Evolutionary conservation across 352 stramenopile species (phyloP).

Genomic region (Phytophthora cajani): DNA sequence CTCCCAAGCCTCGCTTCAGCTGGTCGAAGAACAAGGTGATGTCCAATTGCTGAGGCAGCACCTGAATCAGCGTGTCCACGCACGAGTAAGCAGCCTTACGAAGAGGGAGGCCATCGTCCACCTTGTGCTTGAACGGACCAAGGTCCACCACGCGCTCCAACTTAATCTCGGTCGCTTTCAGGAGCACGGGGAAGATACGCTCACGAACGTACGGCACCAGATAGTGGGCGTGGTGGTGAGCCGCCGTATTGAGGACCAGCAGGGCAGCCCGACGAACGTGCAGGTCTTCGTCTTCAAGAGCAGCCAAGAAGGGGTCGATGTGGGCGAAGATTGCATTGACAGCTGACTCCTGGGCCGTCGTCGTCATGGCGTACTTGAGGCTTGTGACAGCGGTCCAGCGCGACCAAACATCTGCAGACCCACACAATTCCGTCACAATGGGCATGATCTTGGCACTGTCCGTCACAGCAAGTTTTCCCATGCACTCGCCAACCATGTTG

Average conservation of each 20-base stretch:
- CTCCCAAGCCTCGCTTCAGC: slow-evolving; percentile 90
- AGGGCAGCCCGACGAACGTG: slow-evolving; percentile 95
- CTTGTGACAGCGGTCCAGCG: slow-evolving; percentile 94
- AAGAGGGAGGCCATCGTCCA: slow-evolving; percentile 89
- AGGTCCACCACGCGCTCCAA: slow-evolving; percentile 97
- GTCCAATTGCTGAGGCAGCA: slow-evolving; percentile 92
- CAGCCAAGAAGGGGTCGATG: slow-evolving; percentile 91
- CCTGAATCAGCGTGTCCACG: slow-evolving; percentile 96
- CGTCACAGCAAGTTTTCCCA: slow-evolving; percentile 95
- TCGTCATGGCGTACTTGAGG: slow-evolving; percentile 90
- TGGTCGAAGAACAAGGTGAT: slow-evolving; percentile 93
- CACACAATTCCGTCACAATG: slow-evolving; percentile 86
- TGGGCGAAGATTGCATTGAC: slow-evolving; percentile 64
- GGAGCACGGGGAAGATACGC: slow-evolving; percentile 91
- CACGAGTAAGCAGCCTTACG: slow-evolving; percentile 94
- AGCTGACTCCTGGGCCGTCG: slow-evolving; percentile 37
- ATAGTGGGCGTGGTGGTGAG: slow-evolving; percentile 93
- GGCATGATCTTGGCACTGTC: slow-evolving; percentile 90
- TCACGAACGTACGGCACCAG: slow-evolving; percentile 82
- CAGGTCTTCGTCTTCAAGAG: slow-evolving; percentile 96
- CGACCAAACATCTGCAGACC: slow-evolving; percentile 55
- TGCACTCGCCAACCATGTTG: slow-evolving; percentile 98
- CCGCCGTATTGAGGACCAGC: slow-evolving; percentile 96
- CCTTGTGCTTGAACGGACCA: slow-evolving; percentile 99
- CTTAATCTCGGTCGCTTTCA: slow-evolving; percentile 93